Conservation (phyloP, 768 basidiomycete species). For the Galerina marginata region DNA sequence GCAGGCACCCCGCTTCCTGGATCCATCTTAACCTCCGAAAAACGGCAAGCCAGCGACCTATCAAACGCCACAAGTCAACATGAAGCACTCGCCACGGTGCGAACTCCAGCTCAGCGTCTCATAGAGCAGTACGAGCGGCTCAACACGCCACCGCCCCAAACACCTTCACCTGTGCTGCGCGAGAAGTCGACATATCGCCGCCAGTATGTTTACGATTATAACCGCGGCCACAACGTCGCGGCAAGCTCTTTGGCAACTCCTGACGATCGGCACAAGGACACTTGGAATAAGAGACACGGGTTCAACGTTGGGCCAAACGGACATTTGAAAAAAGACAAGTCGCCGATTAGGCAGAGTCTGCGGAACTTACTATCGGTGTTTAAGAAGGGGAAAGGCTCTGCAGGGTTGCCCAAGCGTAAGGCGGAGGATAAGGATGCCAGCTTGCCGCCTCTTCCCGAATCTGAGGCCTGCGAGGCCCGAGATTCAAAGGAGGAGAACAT, state of each 20-base stretch:
- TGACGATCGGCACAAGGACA: no score
- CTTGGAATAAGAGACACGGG: no score
- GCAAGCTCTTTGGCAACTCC: no score
- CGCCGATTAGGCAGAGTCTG: constrained; percentile 67
- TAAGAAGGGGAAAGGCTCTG: constrained; percentile 45
- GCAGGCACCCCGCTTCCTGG: constrained; percentile 17
- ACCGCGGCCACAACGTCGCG: no score
- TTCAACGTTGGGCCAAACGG: neutral
- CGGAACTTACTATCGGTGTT: constrained; percentile 67
- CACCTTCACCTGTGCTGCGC: neutral
- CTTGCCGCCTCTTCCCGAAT: neutral
- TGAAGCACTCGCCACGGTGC: neutral
- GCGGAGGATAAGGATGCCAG: constrained; percentile 19
- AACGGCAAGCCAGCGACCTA: no score
- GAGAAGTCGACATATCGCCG: constrained; percentile 19
- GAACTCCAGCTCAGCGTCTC: constrained; percentile 27
- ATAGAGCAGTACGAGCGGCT: constrained; percentile 29
- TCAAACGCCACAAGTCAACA: neutral
- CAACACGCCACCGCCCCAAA: constrained; percentile 18
- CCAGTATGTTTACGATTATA: constrained; percentile 18
- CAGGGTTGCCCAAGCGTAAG: constrained; percentile 28
- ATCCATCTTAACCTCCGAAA: neutral
- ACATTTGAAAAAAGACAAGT: constrained; percentile 30
- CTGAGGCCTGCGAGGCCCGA: no score
- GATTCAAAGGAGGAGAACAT: no score